Evolutionary conservation across 805 yeast genomes (phyloP).

Genomic region (Priceomyces haplophilus): DNA sequence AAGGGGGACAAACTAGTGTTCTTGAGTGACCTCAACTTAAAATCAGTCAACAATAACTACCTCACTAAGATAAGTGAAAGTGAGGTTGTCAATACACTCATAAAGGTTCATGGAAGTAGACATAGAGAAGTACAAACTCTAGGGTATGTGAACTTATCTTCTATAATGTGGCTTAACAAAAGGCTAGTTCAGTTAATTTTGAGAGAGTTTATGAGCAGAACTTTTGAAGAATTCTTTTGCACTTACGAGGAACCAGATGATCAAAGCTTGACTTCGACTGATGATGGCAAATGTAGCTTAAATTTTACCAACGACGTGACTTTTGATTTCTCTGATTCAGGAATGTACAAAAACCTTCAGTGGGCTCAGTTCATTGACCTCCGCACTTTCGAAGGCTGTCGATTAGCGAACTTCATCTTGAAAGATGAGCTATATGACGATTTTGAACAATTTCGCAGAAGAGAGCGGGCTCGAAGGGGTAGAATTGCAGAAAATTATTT

Average conservation of each 20-base stretch:
- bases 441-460: conserved; percentile 26
- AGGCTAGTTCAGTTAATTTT: conserved; percentile 35
- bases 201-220: conserved; percentile 21
- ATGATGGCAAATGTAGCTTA: not conserved
- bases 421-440: conserved; percentile 28
- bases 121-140: conserved; percentile 18
- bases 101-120: conserved; percentile 24
- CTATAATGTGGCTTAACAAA: conserved; percentile 48
- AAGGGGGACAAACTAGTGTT: conserved; percentile 32
- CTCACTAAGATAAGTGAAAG: conserved; percentile 29
- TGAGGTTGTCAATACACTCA: conserved; percentile 27
- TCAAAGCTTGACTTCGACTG: not conserved
- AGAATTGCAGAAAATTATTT: conserved; percentile 43
- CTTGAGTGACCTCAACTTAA: conserved; percentile 40
- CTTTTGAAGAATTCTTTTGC: not conserved
- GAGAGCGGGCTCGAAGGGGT: conserved; percentile 39
- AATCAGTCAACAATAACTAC: conserved; percentile 33
- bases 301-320: conserved; percentile 20
- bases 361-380: conserved; percentile 39
- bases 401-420: conserved; percentile 28
- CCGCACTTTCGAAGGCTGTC: conserved; percentile 21
- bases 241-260: conserved; percentile 3
- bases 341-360: conserved; percentile 39
- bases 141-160: conserved; percentile 38
- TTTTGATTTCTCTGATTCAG: conserved; percentile 43